phyloP scores from a whole-genome alignment of 202 grass and related monocot genomes.

The Digitaria exilis region DNA sequence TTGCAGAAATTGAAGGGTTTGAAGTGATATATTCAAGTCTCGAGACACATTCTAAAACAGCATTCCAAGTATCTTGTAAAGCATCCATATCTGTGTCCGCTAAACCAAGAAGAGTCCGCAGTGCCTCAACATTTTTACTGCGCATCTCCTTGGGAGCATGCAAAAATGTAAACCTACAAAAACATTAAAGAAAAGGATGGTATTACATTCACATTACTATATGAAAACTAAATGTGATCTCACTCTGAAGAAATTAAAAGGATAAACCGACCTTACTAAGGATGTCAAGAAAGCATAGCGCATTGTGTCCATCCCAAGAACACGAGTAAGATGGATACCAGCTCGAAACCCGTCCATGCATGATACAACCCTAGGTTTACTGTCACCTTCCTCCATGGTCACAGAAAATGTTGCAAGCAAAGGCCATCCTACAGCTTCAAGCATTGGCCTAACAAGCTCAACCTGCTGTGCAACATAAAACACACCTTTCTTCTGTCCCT shows the following conservation, averaged over 20 bases:
- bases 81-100: conserved; percentile 90
- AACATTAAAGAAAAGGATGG: conserved; percentile 20
- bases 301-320: conserved; percentile 99
- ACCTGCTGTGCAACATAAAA: conserved; percentile 90
- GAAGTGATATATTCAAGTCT: conserved; percentile 97
- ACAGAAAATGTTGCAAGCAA: conserved; percentile 98
- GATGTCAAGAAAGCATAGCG: conserved; percentile 99
- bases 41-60: conserved; percentile 98
- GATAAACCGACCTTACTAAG: conserved; percentile 69
- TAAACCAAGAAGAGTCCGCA: conserved; percentile 84
- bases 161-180: conserved; percentile 94
- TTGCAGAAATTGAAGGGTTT: conserved; percentile 74
- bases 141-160: conserved; percentile 98
- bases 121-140: conserved; percentile 96
- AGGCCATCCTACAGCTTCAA: conserved; percentile 99
- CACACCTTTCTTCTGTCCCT: conserved; percentile 83
- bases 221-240: conserved; percentile 26
- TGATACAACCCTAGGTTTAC: conserved; percentile 87
- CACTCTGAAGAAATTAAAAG: conserved; percentile 25
- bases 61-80: conserved; percentile 99
- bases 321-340: conserved; percentile 95
- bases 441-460: conserved; percentile 98
- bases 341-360: conserved; percentile 99
- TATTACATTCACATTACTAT: conserved; percentile 16
- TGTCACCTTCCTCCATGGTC: conserved; percentile 99